These are phyloP conservation scores for Heliamphora ciliata DNA, from an alignment of 179 eudicot species.

Conservation along the genomic window DNA sequence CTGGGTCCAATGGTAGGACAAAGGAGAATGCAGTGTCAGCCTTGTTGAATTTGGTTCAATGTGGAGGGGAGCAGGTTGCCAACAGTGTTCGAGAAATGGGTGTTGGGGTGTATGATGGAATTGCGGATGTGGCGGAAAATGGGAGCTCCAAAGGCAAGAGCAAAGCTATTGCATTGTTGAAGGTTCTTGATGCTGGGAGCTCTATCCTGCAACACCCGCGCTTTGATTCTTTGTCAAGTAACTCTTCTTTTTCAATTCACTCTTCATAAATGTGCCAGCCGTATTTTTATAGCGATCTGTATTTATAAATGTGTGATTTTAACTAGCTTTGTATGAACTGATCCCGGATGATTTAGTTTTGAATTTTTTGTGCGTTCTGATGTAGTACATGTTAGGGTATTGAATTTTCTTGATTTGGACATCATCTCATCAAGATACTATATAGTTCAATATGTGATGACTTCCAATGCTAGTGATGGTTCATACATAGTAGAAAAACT, in stretches of 20 bases:
- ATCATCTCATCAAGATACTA: background rate
- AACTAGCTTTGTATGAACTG: background rate
- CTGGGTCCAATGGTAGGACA: slow-evolving; percentile 42
- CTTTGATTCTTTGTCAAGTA: slow-evolving; percentile 9
- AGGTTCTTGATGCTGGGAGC: slow-evolving; percentile 10
- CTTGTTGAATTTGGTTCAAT: slow-evolving; percentile 56
- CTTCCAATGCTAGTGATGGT: background rate
- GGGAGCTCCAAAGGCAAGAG: slow-evolving; percentile 60
- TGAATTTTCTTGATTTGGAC: slow-evolving; percentile 9
- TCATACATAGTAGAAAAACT: background rate
- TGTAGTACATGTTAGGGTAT: background rate
- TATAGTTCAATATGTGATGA: background rate
- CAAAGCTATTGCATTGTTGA: slow-evolving; percentile 20
- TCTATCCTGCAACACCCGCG: background rate
- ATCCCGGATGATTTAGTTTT: background rate
- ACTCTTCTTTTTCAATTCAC: background rate
- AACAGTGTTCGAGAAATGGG: slow-evolving; percentile 39
- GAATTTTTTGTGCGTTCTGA: background rate
- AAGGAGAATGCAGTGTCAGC: slow-evolving; percentile 67
- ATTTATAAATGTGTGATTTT: background rate
- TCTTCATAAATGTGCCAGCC: slow-evolving; percentile 7
- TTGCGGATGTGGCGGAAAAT: slow-evolving; percentile 42
- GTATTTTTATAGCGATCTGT: background rate
- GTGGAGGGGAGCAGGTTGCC: slow-evolving; percentile 44
- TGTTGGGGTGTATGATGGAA: slow-evolving; percentile 38